Percentiles rank a stretch among this genome's conserved stretches.
These are phyloP conservation scores for Glarea lozoyensis DNA, from an alignment of 495 filamentous ascomycete genomes.

Conservation along the genomic window DNA sequence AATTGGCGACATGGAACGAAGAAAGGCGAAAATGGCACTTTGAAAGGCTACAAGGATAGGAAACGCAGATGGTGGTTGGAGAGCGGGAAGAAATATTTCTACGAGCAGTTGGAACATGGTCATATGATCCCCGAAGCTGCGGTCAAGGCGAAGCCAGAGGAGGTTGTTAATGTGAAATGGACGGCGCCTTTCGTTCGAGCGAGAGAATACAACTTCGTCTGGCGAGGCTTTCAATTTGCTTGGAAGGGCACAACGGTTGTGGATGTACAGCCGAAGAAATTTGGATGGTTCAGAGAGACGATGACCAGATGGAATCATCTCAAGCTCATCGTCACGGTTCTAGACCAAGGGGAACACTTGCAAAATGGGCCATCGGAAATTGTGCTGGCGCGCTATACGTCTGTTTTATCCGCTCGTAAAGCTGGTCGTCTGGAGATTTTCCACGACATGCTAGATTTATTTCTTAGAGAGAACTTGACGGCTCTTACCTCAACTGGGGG, in stretches of 20 bases:
- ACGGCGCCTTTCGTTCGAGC: not conserved
- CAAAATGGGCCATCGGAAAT: not conserved
- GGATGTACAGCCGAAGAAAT: not conserved
- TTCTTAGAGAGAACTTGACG: not conserved
- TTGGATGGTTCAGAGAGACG: not conserved
- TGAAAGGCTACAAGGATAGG: slow-evolving; percentile 3
- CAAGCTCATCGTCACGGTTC: slow-evolving; percentile 1
- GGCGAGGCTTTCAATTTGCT: slow-evolving; percentile 4
- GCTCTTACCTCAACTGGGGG: not conserved
- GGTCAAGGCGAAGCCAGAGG: slow-evolving; percentile 5
- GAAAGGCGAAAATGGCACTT: slow-evolving; percentile 4
- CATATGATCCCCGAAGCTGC: not conserved
- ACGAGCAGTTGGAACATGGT: slow-evolving; percentile 2
- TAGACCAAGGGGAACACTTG: not conserved
- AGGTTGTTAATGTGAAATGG: slow-evolving; percentile 5
- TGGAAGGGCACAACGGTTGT: slow-evolving; percentile 4
- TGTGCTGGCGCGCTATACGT: slow-evolving; percentile 1
- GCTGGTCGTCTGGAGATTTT: slow-evolving; percentile 3
- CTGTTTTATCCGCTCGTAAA: slow-evolving; percentile 2
- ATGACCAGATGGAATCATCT: too few species aligned
- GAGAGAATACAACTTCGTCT: slow-evolving; percentile 4
- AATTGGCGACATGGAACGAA: slow-evolving; percentile 4
- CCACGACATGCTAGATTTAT: not conserved
- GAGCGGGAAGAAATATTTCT: slow-evolving; percentile 3
- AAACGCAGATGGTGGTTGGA: slow-evolving; percentile 1